These are phyloP conservation scores for Dendrostoma leiphaemia DNA, from an alignment of 2,329 filamentous ascomycete genomes.

Conservation along the genomic window DNA sequence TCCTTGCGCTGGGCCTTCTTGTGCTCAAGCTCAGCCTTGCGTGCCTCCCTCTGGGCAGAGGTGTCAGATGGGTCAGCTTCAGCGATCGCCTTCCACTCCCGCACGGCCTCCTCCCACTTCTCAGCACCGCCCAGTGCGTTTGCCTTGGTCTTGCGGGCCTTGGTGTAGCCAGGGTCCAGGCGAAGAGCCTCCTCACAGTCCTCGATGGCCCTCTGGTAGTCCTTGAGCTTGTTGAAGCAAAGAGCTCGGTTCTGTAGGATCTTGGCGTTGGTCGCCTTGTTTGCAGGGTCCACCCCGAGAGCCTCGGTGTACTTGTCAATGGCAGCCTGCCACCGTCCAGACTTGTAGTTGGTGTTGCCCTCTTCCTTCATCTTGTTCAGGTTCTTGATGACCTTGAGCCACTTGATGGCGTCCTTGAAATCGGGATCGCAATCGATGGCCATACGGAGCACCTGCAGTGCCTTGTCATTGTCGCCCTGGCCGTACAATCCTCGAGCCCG, in stretches of 20 bases:
- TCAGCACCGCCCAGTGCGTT: conserved; percentile 84
- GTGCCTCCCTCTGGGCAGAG: conserved; percentile 78
- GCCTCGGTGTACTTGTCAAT: conserved; percentile 83
- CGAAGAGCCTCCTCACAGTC: conserved; percentile 84
- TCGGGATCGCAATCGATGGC: conserved; percentile 90
- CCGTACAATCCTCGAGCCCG: conserved; percentile 84
- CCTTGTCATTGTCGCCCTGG: conserved; percentile 93
- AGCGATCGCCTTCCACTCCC: conserved; percentile 82
- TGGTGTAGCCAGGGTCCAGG: conserved; percentile 81
- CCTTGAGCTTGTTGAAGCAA: conserved; percentile 79
- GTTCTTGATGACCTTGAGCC: conserved; percentile 85
- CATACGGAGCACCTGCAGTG: conserved; percentile 86
- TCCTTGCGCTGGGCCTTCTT: conserved; percentile 97
- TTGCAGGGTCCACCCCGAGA: conserved; percentile 79
- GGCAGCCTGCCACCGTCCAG: conserved; percentile 73
- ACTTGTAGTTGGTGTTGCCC: conserved; percentile 88
- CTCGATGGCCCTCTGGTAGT: conserved; percentile 75
- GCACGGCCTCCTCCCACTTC: conserved; percentile 87
- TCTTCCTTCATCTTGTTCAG: conserved; percentile 92
- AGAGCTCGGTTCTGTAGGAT: conserved; percentile 90
- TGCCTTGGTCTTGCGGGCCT: conserved; percentile 91
- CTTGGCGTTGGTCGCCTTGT: conserved; percentile 93
- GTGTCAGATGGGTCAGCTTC: conserved; percentile 82
- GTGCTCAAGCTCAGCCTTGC: conserved; percentile 86
- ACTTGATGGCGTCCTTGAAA: conserved; percentile 83